Evolutionary conservation across 2,329 filamentous ascomycete genomes (phyloP).

Genomic region (Cercospora janseana): DNA sequence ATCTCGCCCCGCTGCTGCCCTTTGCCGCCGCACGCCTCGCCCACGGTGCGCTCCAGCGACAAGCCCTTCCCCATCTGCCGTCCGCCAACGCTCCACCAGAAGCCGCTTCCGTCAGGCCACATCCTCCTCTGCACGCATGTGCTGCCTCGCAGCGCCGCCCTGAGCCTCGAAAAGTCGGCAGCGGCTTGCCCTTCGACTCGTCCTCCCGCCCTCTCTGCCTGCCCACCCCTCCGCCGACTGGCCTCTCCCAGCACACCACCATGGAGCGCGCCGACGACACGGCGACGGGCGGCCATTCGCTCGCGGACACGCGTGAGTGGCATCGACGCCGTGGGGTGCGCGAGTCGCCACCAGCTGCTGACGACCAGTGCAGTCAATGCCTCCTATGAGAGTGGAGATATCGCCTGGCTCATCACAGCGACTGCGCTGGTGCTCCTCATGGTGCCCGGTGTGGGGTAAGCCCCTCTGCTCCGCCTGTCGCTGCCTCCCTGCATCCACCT

Average conservation of each 20-base stretch:
- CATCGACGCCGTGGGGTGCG: too few relatives aligned
- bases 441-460: conserved; percentile 80
- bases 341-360: neutral
- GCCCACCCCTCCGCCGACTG: too few relatives aligned
- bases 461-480: conserved; percentile 6
- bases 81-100: neutral
- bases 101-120: conserved; percentile 1
- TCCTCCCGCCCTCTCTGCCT: too few relatives aligned
- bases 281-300: conserved; percentile 63
- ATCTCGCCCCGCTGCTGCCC: neutral
- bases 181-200: too few relatives aligned
- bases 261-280: neutral
- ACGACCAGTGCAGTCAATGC: conserved; percentile 61
- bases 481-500: conserved; percentile 11
- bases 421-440: conserved; percentile 78
- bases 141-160: neutral
- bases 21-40: neutral
- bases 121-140: conserved; percentile 3
- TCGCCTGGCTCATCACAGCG: conserved; percentile 71
- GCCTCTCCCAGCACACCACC: too few relatives aligned
- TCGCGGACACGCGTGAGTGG: conserved; percentile 56
- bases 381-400: conserved; percentile 81
- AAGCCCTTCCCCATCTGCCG: neutral
- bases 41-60: neutral
- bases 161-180: neutral